Percentiles rank a stretch among this genome's conserved stretches.
phyloP scores from a whole-genome alignment of 2,329 filamentous ascomycete species.

The Aureobasidium mangrovei region DNA sequence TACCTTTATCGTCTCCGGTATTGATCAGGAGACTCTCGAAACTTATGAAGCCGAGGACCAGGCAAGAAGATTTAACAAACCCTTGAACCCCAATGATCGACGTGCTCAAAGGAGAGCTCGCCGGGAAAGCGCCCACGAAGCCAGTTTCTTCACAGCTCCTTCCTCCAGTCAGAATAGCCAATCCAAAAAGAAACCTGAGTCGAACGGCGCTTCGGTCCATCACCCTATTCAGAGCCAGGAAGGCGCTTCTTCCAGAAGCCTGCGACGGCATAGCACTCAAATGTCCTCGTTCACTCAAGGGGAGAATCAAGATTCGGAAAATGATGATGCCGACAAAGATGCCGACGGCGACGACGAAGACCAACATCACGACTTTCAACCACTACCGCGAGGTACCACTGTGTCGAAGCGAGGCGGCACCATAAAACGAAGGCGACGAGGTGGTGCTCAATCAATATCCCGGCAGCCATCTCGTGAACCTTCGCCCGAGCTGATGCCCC shows the following conservation, averaged over 20 bases:
- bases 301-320: background rate
- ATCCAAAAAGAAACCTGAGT: background rate
- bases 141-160: background rate
- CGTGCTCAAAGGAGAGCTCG: slow-evolving; percentile 8
- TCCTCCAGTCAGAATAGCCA: background rate
- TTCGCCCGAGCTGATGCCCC: slow-evolving; percentile 25
- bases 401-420: slow-evolving; percentile 5
- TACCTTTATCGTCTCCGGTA: background rate
- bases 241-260: background rate
- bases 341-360: slow-evolving; percentile 11
- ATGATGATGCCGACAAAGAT: slow-evolving; percentile 1
- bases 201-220: background rate
- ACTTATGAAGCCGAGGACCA: slow-evolving; percentile 7
- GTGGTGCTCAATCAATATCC: slow-evolving; percentile 10
- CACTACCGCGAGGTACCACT: slow-evolving; percentile 1
- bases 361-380: slow-evolving; percentile 1
- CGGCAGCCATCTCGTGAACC: slow-evolving; percentile 16
- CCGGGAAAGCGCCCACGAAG: slow-evolving; percentile 7
- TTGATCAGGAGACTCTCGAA: slow-evolving; percentile 1
- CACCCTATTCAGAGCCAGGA: background rate
- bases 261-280: background rate
- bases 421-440: slow-evolving; percentile 5
- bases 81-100: background rate
- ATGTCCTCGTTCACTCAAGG: background rate
- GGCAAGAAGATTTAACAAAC: background rate